phyloP scores from a whole-genome alignment of 345 rosid species.

The Euphorbia pulcherrima region DNA sequence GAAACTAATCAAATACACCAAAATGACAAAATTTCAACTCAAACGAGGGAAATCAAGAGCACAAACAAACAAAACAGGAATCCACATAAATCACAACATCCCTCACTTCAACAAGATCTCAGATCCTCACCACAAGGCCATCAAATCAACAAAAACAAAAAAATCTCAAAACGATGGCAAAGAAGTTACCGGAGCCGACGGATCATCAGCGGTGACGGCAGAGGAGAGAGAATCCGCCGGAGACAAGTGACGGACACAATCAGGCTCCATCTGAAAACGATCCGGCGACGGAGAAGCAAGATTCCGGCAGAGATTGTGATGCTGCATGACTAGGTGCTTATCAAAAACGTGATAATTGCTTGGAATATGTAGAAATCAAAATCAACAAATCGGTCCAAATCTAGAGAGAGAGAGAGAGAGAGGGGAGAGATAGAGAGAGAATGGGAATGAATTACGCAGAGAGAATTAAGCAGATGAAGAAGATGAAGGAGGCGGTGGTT shows the following conservation, averaged over 20 bases:
- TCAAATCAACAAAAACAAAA: background rate
- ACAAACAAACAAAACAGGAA: no score
- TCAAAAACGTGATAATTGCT: constrained; percentile 12
- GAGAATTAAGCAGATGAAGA: background rate
- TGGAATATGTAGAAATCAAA: background rate
- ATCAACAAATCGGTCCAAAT: background rate
- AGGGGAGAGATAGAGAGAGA: no score
- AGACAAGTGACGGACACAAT: constrained; percentile 31
- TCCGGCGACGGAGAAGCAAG: constrained; percentile 27
- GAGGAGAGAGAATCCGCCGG: constrained; percentile 40
- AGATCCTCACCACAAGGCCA: no score
- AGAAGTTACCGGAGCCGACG: constrained; percentile 31
- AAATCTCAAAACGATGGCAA: background rate
- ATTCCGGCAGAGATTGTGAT: constrained; percentile 22
- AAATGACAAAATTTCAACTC: background rate
- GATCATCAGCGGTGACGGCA: constrained; percentile 29
- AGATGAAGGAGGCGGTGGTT: background rate
- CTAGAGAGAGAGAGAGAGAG: background rate
- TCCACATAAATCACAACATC: no score
- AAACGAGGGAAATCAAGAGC: background rate
- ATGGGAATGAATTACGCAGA: background rate
- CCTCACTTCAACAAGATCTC: background rate
- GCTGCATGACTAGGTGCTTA: constrained; percentile 9
- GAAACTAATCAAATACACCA: no score
- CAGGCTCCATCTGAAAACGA: constrained; percentile 20